Percentiles rank a stretch among this genome's conserved stretches.
Evolutionary conservation across 208 protist genomes (phyloP).

Genomic region (Trypanosoma vivax): DNA sequence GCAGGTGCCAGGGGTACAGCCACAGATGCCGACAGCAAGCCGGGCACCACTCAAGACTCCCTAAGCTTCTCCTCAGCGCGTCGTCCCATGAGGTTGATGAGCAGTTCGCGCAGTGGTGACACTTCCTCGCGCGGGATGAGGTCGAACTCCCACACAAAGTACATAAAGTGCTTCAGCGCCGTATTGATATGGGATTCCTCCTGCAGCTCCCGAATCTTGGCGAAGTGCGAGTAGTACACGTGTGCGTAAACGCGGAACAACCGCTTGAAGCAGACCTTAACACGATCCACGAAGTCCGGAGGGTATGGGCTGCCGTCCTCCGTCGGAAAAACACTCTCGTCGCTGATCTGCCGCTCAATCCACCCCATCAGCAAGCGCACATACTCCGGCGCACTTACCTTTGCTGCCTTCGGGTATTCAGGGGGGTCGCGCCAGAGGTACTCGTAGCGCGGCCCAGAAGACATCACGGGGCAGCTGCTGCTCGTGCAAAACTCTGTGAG

Average conservation of each 20-base stretch:
- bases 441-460: conserved; percentile 92
- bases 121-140: conserved; percentile 77
- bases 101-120: conserved; percentile 65
- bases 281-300: conserved; percentile 73
- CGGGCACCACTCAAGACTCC: neutral
- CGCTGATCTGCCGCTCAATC: conserved; percentile 96
- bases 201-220: conserved; percentile 90
- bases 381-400: conserved; percentile 96
- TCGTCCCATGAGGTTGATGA: conserved; percentile 84
- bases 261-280: conserved; percentile 96
- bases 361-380: conserved; percentile 97
- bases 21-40: neutral
- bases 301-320: conserved; percentile 88
- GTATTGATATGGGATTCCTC: conserved; percentile 98
- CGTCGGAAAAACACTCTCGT: conserved; percentile 96
- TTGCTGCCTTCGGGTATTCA: conserved; percentile 93
- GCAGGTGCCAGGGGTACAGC: neutral
- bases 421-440: conserved; percentile 97
- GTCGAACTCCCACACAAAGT: conserved; percentile 89
- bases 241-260: conserved; percentile 99
- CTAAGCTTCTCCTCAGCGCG: conserved; percentile 63
- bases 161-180: conserved; percentile 92
- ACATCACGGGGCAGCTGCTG: conserved; percentile 95
- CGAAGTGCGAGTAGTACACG: conserved; percentile 98
- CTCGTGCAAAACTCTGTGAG: conserved; percentile 98